phyloP scores from a whole-genome alignment of 495 filamentous ascomycete genomes.

The Penicillium crystallinum region DNA sequence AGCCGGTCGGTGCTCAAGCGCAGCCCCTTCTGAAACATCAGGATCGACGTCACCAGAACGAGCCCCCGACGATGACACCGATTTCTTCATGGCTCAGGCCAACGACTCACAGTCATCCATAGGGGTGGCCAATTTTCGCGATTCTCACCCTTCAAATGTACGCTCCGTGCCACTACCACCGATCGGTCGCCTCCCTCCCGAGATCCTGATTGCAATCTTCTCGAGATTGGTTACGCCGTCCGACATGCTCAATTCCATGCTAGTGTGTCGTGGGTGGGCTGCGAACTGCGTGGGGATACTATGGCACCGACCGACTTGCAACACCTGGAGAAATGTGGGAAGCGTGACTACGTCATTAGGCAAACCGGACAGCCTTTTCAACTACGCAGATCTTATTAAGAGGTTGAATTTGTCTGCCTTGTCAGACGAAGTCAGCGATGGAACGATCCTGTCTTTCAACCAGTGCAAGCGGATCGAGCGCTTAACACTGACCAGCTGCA shows the following conservation, averaged over 20 bases:
- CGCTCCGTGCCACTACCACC: constrained; percentile 56
- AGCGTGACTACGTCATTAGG: constrained; percentile 73
- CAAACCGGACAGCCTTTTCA: constrained; percentile 65
- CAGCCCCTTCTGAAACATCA: constrained; percentile 56
- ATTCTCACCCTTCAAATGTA: constrained; percentile 58
- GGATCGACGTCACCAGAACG: constrained; percentile 81
- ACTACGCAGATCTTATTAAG: constrained; percentile 82
- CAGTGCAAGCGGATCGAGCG: constrained; percentile 90
- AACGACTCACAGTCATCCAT: constrained; percentile 92
- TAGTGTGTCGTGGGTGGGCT: constrained; percentile 89
- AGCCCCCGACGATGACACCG: constrained; percentile 82
- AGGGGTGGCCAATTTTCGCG: constrained; percentile 68
- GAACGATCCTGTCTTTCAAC: constrained; percentile 74
- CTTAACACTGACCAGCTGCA: constrained; percentile 88
- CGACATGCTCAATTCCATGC: constrained; percentile 83
- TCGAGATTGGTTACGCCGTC: constrained; percentile 66
- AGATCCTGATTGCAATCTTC: constrained; percentile 92
- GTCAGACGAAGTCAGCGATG: constrained; percentile 74
- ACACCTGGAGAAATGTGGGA: constrained; percentile 71
- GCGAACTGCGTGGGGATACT: constrained; percentile 86
- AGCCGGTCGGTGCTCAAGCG: constrained; percentile 40
- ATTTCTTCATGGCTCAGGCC: constrained; percentile 76
- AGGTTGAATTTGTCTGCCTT: constrained; percentile 83
- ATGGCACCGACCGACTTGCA: constrained; percentile 91
- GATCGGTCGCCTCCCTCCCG: constrained; percentile 79